phyloP scores from a whole-genome alignment of 305 asterid genomes.

The Ilex paraguariensis region DNA sequence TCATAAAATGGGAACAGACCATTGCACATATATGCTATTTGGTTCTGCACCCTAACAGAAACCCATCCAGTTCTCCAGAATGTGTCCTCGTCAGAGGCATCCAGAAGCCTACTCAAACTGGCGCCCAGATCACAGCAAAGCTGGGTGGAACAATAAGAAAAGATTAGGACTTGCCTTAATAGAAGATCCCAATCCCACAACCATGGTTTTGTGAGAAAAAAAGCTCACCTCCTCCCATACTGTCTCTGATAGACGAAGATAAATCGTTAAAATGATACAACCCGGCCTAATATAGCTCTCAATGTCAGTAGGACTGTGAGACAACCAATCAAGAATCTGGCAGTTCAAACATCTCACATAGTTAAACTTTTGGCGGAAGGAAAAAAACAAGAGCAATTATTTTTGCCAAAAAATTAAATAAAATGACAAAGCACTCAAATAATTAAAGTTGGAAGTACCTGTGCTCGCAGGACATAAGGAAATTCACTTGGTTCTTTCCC shows the following conservation, averaged over 20 bases:
- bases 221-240: conserved; percentile 78
- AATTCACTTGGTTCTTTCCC: conserved; percentile 80
- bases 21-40: conserved; percentile 50
- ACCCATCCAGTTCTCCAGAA: conserved; percentile 86
- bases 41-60: conserved; percentile 67
- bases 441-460: conserved; percentile 34
- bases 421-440: too few relatives aligned
- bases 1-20: conserved; percentile 33
- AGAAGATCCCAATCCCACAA: not conserved
- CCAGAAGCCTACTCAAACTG: conserved; percentile 63
- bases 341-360: conserved; percentile 22
- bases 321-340: conserved; percentile 84
- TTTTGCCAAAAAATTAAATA: not conserved
- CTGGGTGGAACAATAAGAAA: conserved; percentile 30
- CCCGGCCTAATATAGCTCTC: conserved; percentile 91
- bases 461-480: conserved; percentile 63
- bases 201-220: not conserved
- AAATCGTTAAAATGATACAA: conserved; percentile 66
- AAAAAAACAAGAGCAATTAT: not conserved
- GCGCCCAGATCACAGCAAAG: conserved; percentile 61
- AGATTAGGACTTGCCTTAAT: not conserved
- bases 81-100: conserved; percentile 42
- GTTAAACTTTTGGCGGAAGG: not conserved
- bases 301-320: conserved; percentile 76
- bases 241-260: conserved; percentile 57